These are phyloP conservation scores for Alternaria viburni DNA, from an alignment of 2,329 filamentous ascomycete genomes.

Conservation along the genomic window DNA sequence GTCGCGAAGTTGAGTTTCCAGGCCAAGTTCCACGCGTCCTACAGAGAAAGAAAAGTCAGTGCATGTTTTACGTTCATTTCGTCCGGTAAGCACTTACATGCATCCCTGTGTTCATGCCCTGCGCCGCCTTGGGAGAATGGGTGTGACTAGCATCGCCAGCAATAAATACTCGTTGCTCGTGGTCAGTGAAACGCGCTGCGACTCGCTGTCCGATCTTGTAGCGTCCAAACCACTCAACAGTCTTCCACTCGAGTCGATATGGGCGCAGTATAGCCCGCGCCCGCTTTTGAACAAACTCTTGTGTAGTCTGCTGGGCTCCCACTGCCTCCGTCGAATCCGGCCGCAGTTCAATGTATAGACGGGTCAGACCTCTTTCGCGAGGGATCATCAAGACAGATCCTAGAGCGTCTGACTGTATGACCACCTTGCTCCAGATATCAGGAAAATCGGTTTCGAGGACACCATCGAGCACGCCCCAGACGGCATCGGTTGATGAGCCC, in stretches of 20 bases:
- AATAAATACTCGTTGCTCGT: constrained; percentile 54
- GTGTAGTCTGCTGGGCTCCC: constrained; percentile 51
- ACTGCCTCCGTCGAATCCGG: constrained; percentile 42
- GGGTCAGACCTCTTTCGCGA: constrained; percentile 74
- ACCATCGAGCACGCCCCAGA: constrained; percentile 77
- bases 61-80: neutral
- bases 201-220: constrained; percentile 60
- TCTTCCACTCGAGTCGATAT: constrained; percentile 54
- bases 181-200: constrained; percentile 54
- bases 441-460: constrained; percentile 75
- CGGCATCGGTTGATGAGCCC: constrained; percentile 60
- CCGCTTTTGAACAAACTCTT: constrained; percentile 74
- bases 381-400: constrained; percentile 78
- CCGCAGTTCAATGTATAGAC: constrained; percentile 60
- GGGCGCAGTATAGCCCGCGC: constrained; percentile 58
- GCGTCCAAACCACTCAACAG: constrained; percentile 59
- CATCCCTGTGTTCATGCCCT: constrained; percentile 56
- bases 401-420: constrained; percentile 69
- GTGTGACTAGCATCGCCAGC: constrained; percentile 57
- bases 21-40: constrained; percentile 50
- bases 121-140: constrained; percentile 51
- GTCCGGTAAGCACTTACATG: constrained; percentile 29
- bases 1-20: constrained; percentile 54
- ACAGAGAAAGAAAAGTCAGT: neutral
- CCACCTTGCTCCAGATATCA: constrained; percentile 76